Evolutionary conservation across 257 asterid genomes (phyloP).

Genomic region (Primulina tabacum): DNA sequence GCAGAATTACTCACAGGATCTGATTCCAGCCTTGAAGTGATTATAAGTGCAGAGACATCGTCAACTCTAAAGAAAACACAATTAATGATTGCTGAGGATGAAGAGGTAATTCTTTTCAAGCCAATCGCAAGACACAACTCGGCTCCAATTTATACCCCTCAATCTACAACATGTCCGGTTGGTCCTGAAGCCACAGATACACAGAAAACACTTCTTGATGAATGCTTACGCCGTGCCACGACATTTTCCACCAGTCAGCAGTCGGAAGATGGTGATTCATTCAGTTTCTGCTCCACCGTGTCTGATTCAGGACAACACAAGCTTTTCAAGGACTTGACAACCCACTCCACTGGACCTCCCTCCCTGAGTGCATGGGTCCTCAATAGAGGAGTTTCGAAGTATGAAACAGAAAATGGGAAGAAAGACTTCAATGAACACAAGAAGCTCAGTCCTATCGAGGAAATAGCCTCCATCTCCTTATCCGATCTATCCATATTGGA

Average conservation of each 20-base stretch:
- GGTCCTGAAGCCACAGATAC: constrained; percentile 22
- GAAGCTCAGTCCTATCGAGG: constrained; percentile 61
- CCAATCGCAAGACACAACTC: constrained; percentile 78
- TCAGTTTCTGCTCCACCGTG: constrained; percentile 38
- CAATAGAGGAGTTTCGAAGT: constrained; percentile 32
- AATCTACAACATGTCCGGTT: constrained; percentile 26
- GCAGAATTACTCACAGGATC: constrained; percentile 26
- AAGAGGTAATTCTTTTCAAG: constrained; percentile 87
- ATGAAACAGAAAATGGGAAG: constrained; percentile 36
- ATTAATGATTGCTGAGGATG: constrained; percentile 31
- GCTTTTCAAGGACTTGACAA: constrained; percentile 35
- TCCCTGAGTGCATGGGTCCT: constrained; percentile 82
- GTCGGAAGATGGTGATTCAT: constrained; percentile 37
- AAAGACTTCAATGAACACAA: constrained; percentile 29
- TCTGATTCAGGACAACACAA: constrained; percentile 27
- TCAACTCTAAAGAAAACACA: background rate
- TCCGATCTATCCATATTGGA: constrained; percentile 42
- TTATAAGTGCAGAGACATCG: background rate
- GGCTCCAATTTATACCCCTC: constrained; percentile 50
- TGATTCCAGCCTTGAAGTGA: constrained; percentile 17
- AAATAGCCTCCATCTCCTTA: constrained; percentile 47
- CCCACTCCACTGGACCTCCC: constrained; percentile 68
- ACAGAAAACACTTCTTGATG: constrained; percentile 36
- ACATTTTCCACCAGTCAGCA: constrained; percentile 50
- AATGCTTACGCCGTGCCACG: constrained; percentile 59